phyloP scores from a whole-genome alignment of 768 basidiomycete species.

The Pleurotus eryngii region DNA sequence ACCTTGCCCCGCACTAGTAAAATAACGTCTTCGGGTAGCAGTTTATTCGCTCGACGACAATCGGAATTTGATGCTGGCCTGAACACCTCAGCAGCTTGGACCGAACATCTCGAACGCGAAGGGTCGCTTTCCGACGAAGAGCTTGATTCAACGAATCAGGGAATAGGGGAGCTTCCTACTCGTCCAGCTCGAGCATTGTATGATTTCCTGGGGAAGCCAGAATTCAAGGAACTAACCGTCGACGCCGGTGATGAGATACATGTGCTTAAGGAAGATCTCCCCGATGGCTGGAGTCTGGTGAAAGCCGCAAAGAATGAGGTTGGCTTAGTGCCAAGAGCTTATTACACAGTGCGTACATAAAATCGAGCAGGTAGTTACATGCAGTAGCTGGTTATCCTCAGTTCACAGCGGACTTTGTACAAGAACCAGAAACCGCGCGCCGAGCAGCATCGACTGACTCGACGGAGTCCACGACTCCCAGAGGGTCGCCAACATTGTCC shows the following conservation, averaged over 20 bases:
- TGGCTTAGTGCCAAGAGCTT: conserved; percentile 65
- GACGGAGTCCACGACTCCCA: conserved; percentile 46
- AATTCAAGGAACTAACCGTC: conserved; percentile 69
- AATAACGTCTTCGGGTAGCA: conserved; percentile 16
- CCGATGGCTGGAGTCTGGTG: conserved; percentile 81
- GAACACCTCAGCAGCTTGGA: conserved; percentile 78
- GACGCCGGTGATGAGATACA: conserved; percentile 69
- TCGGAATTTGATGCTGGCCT: conserved; percentile 73
- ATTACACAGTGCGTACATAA: conserved; percentile 60
- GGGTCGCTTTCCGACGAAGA: conserved; percentile 58
- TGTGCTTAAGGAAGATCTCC: conserved; percentile 67
- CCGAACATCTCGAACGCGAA: conserved; percentile 49
- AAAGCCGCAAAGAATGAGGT: conserved; percentile 53
- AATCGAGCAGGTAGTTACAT: not conserved
- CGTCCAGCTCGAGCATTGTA: conserved; percentile 68
- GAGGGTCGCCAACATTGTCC: conserved; percentile 37
- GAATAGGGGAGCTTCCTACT: conserved; percentile 22
- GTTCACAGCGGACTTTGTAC: conserved; percentile 63
- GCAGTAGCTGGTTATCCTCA: conserved; percentile 20
- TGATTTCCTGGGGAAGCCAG: conserved; percentile 69
- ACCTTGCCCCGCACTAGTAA: conserved; percentile 32
- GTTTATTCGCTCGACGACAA: conserved; percentile 22
- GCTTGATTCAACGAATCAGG: conserved; percentile 28
- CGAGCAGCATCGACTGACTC: conserved; percentile 40
- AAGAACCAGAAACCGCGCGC: conserved; percentile 17